Evolutionary conservation across 352 stramenopile species (phyloP).

Genomic region (Phytopythium litorale): DNA sequence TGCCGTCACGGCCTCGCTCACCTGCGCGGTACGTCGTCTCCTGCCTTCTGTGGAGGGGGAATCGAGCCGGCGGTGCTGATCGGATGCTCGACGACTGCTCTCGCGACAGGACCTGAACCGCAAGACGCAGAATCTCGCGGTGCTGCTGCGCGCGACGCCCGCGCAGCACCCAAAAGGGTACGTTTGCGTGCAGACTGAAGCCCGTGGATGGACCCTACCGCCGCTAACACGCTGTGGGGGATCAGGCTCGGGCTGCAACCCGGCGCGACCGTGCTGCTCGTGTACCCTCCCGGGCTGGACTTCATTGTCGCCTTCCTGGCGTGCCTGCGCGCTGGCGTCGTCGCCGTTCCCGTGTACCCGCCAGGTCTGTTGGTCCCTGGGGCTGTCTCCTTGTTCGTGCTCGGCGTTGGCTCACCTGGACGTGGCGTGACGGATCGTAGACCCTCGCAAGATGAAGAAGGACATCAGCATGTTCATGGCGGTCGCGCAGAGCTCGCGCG

Average conservation of each 20-base stretch:
- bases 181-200: background rate
- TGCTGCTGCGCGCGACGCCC: slow-evolving; percentile 43
- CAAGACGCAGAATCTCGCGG: slow-evolving; percentile 64
- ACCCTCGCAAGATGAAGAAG: slow-evolving; percentile 94
- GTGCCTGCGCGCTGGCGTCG: slow-evolving; percentile 91
- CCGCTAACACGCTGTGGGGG: background rate
- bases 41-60: background rate
- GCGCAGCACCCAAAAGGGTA: slow-evolving; percentile 68
- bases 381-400: slow-evolving; percentile 11
- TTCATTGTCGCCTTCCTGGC: slow-evolving; percentile 98
- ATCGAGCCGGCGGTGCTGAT: background rate
- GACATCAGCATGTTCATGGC: slow-evolving; percentile 94
- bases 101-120: slow-evolving; percentile 54
- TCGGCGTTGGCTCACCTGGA: background rate
- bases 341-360: slow-evolving; percentile 92
- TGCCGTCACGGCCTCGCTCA: slow-evolving; percentile 42
- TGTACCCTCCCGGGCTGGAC: slow-evolving; percentile 96
- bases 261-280: slow-evolving; percentile 90
- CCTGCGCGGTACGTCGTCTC: slow-evolving; percentile 36
- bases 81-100: background rate
- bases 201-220: background rate
- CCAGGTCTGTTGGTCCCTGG: slow-evolving; percentile 25
- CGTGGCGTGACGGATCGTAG: slow-evolving; percentile 20
- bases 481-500: slow-evolving; percentile 91
- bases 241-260: slow-evolving; percentile 50